Base-by-base conservation (phyloP, 768 basidiomycete species). In the Lyophyllum atratum region DNA sequence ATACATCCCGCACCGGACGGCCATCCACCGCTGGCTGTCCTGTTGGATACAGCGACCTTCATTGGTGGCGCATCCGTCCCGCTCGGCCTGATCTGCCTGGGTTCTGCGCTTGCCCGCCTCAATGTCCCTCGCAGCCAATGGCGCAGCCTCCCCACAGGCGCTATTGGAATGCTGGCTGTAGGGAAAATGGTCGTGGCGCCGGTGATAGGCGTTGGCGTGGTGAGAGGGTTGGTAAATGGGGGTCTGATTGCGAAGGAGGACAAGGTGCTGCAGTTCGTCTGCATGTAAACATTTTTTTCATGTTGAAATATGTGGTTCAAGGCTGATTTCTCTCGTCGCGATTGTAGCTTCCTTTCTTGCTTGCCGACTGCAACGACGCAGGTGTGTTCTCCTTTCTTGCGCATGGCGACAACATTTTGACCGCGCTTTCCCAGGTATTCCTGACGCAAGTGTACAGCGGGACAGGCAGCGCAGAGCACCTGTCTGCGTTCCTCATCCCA, bases 361-460 rank as follows among this genome's bases (percentile, higher is more conserved):
- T 71, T 86, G 12, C 86, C 86, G 0, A 83, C 85, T 0, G 83
- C 84, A 0, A 85, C 85, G 8, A 78, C 78, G 4, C 85, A 86
- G 73, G 83, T 84, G 53, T 47, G 25, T 46, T 14, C 14, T 15
- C 19, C 26, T 52, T 21, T 48, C 28, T 58, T 53, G 31, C 3
- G 44, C 26, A 29, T 31, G 6, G 25, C 37, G 3, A 59, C 24
- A 15, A 22, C 49, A 17, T 25, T 26, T 31, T 28, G 9, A 21
- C 39, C 49, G 24, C 34, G 50, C 34, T 22, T n/a, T n/a, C 49
- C 33, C 60, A 87, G 80, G 85, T 88, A 0, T 80, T 79, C 54
- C 69, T 89, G 34, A 87, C 85, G 1, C 86, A 89, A 62, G 80
- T 85, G 9, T 83, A 86, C 63, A 87, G 85, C 45, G 85, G 82